These are phyloP conservation scores for Flammula alnicola DNA, from an alignment of 1,284 basidiomycete genomes.

Conservation along the genomic window DNA sequence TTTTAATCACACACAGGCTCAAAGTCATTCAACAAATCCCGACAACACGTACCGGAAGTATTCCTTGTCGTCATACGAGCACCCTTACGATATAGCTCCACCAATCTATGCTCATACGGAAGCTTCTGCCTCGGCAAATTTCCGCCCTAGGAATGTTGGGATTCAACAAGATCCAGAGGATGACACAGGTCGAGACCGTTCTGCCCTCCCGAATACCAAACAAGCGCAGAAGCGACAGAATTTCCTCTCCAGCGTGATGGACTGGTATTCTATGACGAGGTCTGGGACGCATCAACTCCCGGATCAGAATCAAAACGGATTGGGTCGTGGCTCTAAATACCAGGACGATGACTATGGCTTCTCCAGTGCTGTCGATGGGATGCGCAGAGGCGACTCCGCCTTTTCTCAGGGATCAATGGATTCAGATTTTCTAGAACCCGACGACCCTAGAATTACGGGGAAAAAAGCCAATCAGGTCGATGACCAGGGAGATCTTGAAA, in stretches of 20 bases:
- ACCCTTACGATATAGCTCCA: constrained; percentile 61
- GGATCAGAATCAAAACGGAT: constrained; percentile 7
- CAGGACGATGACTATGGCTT: constrained; percentile 27
- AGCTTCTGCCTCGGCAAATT: constrained; percentile 12
- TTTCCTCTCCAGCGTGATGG: constrained; percentile 54
- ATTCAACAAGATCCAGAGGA: too few species aligned
- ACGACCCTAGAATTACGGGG: constrained; percentile 58
- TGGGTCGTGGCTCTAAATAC: constrained; percentile 10
- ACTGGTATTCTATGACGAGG: constrained; percentile 51
- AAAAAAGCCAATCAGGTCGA: constrained; percentile 48
- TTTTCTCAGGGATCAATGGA: constrained; percentile 40
- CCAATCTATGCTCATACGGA: constrained; percentile 47
- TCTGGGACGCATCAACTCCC: constrained; percentile 29
- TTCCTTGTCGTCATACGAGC: constrained; percentile 57
- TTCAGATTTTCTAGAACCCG: constrained; percentile 55
- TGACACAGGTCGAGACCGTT: too few species aligned
- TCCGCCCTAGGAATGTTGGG: too few species aligned
- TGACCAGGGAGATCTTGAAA: constrained; percentile 64
- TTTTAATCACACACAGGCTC: background rate
- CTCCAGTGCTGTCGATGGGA: constrained; percentile 26
- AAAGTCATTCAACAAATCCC: background rate
- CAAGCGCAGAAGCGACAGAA: constrained; percentile 44
- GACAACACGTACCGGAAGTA: constrained; percentile 41
- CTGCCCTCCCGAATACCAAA: constrained; percentile 30
- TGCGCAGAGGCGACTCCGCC: constrained; percentile 37